These are phyloP conservation scores for Durio zibethinus DNA, from an alignment of 345 rosid genomes.

Conservation along the genomic window DNA sequence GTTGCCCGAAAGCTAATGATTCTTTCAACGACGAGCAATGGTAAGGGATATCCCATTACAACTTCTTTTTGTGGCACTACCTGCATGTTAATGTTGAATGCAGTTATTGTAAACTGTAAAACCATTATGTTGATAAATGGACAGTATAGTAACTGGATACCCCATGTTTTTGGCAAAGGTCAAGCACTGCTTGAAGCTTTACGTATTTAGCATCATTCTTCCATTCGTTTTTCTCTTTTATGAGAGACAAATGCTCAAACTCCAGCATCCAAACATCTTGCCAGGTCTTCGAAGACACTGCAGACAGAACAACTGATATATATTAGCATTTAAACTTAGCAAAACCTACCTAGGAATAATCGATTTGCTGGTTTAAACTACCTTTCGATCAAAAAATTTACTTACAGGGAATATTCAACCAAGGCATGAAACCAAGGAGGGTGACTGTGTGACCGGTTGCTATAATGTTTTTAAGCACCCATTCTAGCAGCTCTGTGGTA, in stretches of 20 bases:
- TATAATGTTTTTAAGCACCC: slow-evolving; percentile 45
- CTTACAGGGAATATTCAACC: slow-evolving; percentile 57
- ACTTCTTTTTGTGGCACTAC: slow-evolving; percentile 43
- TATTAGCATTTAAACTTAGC: background rate
- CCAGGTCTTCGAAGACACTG: slow-evolving; percentile 43
- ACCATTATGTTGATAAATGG: background rate
- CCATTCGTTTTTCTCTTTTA: slow-evolving; percentile 27
- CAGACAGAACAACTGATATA: background rate
- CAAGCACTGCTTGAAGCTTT: slow-evolving; percentile 43
- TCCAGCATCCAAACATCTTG: slow-evolving; percentile 43
- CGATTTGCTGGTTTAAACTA: too few species aligned
- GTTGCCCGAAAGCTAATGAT: slow-evolving; percentile 40
- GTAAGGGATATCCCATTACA: slow-evolving; percentile 50
- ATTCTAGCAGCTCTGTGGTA: slow-evolving; percentile 35
- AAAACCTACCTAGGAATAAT: too few species aligned
- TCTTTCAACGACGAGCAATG: slow-evolving; percentile 30
- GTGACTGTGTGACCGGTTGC: slow-evolving; percentile 34
- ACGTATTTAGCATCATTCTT: slow-evolving; percentile 27
- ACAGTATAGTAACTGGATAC: slow-evolving; percentile 13
- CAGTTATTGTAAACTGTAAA: background rate
- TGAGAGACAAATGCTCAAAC: slow-evolving; percentile 31
- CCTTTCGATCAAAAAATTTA: background rate
- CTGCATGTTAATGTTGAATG: slow-evolving; percentile 16
- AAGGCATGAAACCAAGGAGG: slow-evolving; percentile 48
- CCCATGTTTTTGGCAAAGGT: slow-evolving; percentile 39